These are phyloP conservation scores for Blastobotrys apis DNA, from an alignment of 1,139 yeast species.

Conservation along the genomic window DNA sequence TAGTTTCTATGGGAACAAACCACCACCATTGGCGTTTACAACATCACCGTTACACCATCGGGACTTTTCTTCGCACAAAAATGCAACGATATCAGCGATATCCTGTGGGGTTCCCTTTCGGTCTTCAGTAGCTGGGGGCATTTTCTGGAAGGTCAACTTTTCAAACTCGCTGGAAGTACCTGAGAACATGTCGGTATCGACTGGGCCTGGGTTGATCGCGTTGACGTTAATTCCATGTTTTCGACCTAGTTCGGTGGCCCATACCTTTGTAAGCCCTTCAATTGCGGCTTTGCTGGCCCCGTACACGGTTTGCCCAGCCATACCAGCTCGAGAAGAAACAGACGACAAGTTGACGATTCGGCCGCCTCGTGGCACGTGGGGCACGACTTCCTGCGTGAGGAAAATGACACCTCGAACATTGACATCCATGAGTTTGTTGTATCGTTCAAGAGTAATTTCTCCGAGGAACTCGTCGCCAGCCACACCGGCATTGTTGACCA, in stretches of 20 bases:
- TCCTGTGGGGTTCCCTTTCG: conserved; percentile 13
- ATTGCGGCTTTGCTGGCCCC: conserved; percentile 67
- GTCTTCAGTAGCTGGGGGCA: conserved; percentile 8
- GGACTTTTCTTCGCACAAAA: conserved; percentile 11
- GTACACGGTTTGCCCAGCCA: conserved; percentile 59
- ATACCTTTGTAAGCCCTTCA: conserved; percentile 50
- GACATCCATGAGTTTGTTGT: conserved; percentile 18
- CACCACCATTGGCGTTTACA: conserved; percentile 15
- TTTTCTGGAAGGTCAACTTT: conserved; percentile 3
- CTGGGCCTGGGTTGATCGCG: conserved; percentile 33
- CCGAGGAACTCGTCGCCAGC: conserved; percentile 16
- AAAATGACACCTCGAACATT: conserved; percentile 27
- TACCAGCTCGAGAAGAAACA: conserved; percentile 43
- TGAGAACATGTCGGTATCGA: conserved; percentile 20
- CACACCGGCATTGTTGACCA: conserved; percentile 78
- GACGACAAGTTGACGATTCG: conserved; percentile 57
- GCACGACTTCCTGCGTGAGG: conserved; percentile 22
- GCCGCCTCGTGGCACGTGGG: conserved; percentile 21
- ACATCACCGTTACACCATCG: conserved; percentile 14
- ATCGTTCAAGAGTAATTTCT: conserved; percentile 16
- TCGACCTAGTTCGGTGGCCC: conserved; percentile 49
- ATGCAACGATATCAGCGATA: conserved; percentile 16
- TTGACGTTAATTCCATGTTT: conserved; percentile 23
- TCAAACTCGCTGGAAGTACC: conserved; percentile 13
- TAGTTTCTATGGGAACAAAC: conserved; percentile 5